Base-by-base conservation (phyloP, 2,329 filamentous ascomycete genomes). In the Curvularia lunata region DNA sequence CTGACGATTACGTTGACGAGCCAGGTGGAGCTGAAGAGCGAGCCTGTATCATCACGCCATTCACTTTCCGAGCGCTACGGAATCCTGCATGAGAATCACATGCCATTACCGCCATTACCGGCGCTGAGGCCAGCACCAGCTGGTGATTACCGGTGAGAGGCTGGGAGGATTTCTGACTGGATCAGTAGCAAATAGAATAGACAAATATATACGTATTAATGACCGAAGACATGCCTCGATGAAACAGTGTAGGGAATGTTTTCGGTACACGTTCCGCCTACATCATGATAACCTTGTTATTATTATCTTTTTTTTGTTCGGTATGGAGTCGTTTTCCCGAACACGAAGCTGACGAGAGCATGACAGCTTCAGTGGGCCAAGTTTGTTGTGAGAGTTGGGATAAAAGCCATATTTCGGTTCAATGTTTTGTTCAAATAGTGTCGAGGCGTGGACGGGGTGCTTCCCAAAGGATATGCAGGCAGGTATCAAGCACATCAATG, bases 1-100 rank as follows among this genome's bases (percentile, higher is more conserved):
- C 64, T 69, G 62, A 64, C 64, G 1, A 69, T 68, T 18, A 69
- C 64, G 1, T 52, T 58, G 49, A 67, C 62, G 0, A 63, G 61
- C 7, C 65, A 68, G 27, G 42, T 68, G 16, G 54, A 68, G 27
- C 42, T 66, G 1, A 58, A 64, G 9, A 59, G 58, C 19, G 63
- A 65, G 27, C 50, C 56, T 1, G 62, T 56, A 18, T 56, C 48
- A 12, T 48, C 16, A 18, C 52, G 50, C 21, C 25, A 18, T 8
- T 43, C 52, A 8, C 27, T 21, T 13, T n/a, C 47, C 34, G 38
- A 42, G 2, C 46, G 18, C 19, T 40, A 49, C n/a, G 38, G 38
- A 19, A 28, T 28, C 16, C 38, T 54, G 4, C 43, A 54, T 16
- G 50, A 57, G 9, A 54, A 32, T 1, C 54, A 57, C 38, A 48